Evolutionary conservation across 163 green algal species (phyloP), one percentile per base, ranked within the genome.

Genomic region (Scenedesmus sp.): DNA sequence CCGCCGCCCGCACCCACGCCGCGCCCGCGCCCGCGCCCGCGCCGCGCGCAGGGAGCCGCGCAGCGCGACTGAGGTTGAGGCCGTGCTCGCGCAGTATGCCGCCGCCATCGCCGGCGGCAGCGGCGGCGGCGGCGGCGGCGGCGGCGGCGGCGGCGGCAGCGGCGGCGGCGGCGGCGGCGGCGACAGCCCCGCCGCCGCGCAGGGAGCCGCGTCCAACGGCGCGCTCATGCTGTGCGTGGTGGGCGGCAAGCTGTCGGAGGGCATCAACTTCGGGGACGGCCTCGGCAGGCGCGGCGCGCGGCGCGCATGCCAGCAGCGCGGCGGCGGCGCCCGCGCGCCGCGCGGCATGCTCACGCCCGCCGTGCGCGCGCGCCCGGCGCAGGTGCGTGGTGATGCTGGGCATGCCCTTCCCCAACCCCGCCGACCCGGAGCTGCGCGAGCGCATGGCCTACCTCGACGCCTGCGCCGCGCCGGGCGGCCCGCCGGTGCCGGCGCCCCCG

Each of bases 251-350:
- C 89, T 99, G 80, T 93, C 91, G 2, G 96, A 99, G 76, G 96
- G 96, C 10, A 99, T 99, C 89, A 99, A 99, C 87, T 99, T 99
- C 87, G 96, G 92, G 3, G 95, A 99, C 81, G 91, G 87, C 2
- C 90, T 99, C 57, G 96, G 95, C 63, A 91, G 95, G 85, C 93
- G 63, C 0, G 77, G 26, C 28, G 18, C 47, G n/a, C n/a, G n/a
- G n/a, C n/a, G n/a, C n/a, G n/a, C n/a, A n/a, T n/a, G n/a, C n/a
- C n/a, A n/a, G n/a, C n/a, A n/a, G n/a, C 22, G 33, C 36, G 6
- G 20, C 62, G 51, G 62, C 14, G 42, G 36, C 51, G 53, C 47
- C 28, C 42, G 45, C 26, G 29, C 13, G 58, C 20, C n/a, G 9
- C 14, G 45, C 45, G 14, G 9, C 4, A 70, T 71, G 4, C 39